Conservation (phyloP, 23 red algal genomes). For the Gracilaria domingensis region DNA sequence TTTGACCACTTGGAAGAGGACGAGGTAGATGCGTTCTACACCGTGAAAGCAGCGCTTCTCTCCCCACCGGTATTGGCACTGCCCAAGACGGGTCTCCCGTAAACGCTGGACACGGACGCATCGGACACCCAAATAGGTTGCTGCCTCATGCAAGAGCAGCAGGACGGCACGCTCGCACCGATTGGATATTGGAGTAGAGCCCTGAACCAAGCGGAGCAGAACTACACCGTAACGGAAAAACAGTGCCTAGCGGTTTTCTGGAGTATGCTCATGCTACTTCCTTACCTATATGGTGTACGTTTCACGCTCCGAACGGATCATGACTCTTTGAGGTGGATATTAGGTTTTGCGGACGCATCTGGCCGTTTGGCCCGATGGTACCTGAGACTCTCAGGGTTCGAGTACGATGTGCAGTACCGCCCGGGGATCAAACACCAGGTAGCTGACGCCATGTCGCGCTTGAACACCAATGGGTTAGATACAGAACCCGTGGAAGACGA, state of each 20-base stretch:
- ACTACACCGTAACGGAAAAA: not conserved
- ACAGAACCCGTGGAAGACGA: not conserved
- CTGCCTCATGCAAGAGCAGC: slow-evolving; percentile 10
- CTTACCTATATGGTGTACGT: not conserved
- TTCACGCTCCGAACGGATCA: slow-evolving; percentile 10
- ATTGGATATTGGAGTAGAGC: slow-evolving; percentile 31
- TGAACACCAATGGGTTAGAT: not conserved
- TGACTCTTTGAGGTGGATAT: slow-evolving; percentile 18
- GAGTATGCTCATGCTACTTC: not conserved
- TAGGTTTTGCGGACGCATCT: not conserved
- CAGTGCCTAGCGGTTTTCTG: not conserved
- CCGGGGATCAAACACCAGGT: not conserved
- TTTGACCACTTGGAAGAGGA: slow-evolving; percentile 7
- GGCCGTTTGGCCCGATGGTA: not conserved
- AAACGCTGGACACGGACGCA: slow-evolving; percentile 15
- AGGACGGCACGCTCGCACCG: not conserved
- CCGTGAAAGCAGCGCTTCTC: slow-evolving; percentile 2
- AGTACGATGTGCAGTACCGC: slow-evolving; percentile 15
- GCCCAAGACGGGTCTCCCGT: not conserved
- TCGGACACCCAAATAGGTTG: slow-evolving; percentile 29
- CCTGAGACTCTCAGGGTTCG: not conserved
- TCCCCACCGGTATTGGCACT: slow-evolving; percentile 15
- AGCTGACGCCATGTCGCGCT: slow-evolving; percentile 1
- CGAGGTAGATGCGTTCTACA: slow-evolving; percentile 1
- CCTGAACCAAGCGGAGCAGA: not conserved